Percentiles rank a stretch among this genome's conserved stretches.
phyloP scores from a whole-genome alignment of 495 filamentous ascomycete genomes.

The Penicillium cinerascens region DNA sequence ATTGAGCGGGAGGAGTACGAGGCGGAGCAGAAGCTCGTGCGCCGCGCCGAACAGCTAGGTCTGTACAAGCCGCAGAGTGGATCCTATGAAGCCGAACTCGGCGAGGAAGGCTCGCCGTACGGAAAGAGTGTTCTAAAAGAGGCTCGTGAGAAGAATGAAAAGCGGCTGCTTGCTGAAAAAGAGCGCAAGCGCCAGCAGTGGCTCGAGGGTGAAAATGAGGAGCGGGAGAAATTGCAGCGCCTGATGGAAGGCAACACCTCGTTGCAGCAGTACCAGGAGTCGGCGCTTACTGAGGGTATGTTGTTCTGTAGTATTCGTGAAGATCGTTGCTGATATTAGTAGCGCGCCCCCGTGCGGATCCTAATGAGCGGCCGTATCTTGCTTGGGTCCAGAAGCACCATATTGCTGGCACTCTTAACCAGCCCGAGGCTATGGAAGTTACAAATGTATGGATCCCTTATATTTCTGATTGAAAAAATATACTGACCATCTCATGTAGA shows the following conservation, averaged over 20 bases:
- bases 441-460: slow-evolving; percentile 32
- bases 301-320: background rate
- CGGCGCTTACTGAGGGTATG: slow-evolving; percentile 36
- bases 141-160: slow-evolving; percentile 46
- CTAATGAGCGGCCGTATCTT: slow-evolving; percentile 36
- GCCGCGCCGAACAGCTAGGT: slow-evolving; percentile 41
- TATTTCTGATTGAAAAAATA: background rate
- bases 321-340: slow-evolving; percentile 8
- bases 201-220: slow-evolving; percentile 40
- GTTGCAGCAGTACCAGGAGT: slow-evolving; percentile 46
- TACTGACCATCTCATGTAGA: slow-evolving; percentile 14
- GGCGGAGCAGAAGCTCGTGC: slow-evolving; percentile 40
- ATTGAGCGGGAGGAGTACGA: slow-evolving; percentile 55
- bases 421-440: slow-evolving; percentile 29
- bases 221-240: slow-evolving; percentile 38
- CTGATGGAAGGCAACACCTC: slow-evolving; percentile 45
- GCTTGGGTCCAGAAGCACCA: slow-evolving; percentile 51
- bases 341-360: slow-evolving; percentile 46
- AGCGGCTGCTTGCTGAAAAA: slow-evolving; percentile 40
- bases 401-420: slow-evolving; percentile 34
- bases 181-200: slow-evolving; percentile 46
- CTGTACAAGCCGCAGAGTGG: slow-evolving; percentile 52
- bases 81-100: slow-evolving; percentile 39
- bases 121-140: slow-evolving; percentile 49
- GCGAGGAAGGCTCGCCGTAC: slow-evolving; percentile 37